Percentiles rank a stretch among this genome's conserved stretches.
Conservation (phyloP, 176 grass and related monocot species). For the Triticum turgidum region DNA sequence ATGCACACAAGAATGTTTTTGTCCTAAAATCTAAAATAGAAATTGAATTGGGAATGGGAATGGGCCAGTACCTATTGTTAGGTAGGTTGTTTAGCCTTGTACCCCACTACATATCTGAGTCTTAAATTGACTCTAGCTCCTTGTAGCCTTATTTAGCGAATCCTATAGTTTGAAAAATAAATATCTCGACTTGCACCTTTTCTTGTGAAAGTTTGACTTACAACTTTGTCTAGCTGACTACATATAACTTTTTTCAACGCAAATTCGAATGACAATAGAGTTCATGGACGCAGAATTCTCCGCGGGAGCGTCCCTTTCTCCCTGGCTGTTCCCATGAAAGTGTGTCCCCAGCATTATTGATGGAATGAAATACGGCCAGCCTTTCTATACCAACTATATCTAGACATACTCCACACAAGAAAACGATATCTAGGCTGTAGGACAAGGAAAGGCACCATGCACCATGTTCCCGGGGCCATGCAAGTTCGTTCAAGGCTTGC, state of each 20-base stretch:
- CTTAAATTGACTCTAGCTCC: background rate
- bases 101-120: background rate
- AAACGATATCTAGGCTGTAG: conserved; percentile 16
- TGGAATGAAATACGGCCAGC: background rate
- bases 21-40: background rate
- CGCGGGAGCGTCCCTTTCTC: background rate
- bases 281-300: background rate
- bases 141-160: background rate
- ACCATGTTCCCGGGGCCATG: conserved; percentile 36
- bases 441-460: conserved; percentile 37
- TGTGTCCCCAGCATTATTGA: conserved; percentile 9
- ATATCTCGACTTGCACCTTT: background rate
- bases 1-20: background rate
- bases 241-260: too few species aligned
- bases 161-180: background rate
- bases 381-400: background rate
- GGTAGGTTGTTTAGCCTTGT: background rate
- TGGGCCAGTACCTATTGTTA: background rate
- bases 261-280: too few species aligned
- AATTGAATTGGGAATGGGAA: background rate
- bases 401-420: background rate
- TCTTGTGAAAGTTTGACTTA: too few species aligned
- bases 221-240: too few species aligned
- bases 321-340: background rate
- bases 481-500: conserved; percentile 1